Conservation (phyloP, 1,139 yeast genomes). For the Casaregolazyma suthepensis region DNA sequence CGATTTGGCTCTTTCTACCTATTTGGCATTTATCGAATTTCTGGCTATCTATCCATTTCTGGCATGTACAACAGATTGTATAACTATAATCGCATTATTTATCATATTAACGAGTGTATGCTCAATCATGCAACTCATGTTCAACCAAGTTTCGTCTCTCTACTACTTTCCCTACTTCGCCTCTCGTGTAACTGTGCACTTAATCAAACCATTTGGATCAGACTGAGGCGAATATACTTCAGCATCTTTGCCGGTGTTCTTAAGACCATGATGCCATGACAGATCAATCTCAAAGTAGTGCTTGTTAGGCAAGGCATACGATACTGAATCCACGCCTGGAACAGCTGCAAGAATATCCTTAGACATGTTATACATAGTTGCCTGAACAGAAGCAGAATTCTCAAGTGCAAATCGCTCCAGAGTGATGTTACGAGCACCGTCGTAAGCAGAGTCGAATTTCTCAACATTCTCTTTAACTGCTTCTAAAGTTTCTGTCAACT, state of each 20-base stretch:
- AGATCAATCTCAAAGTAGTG: conserved; percentile 79
- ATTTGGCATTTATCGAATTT: too few species aligned
- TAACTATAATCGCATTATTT: too few species aligned
- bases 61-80: too few species aligned
- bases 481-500: conserved; percentile 45
- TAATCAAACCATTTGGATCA: conserved; percentile 88
- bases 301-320: conserved; percentile 80
- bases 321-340: conserved; percentile 54
- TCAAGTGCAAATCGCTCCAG: conserved; percentile 75
- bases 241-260: conserved; percentile 52
- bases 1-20: too few species aligned
- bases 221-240: conserved; percentile 85
- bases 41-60: too few species aligned
- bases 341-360: conserved; percentile 57
- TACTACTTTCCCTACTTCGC: conserved; percentile 14
- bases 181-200: conserved; percentile 69
- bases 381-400: conserved; percentile 87
- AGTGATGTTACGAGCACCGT: conserved; percentile 59
- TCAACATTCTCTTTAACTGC: conserved; percentile 48
- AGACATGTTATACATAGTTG: conserved; percentile 92
- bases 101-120: too few species aligned
- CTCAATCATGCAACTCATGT: background rate
- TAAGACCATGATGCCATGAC: conserved; percentile 73
- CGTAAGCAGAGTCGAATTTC: conserved; percentile 58
- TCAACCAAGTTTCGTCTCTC: background rate